phyloP scores from a whole-genome alignment of 164 flowering plant species.

The Piper longum region DNA sequence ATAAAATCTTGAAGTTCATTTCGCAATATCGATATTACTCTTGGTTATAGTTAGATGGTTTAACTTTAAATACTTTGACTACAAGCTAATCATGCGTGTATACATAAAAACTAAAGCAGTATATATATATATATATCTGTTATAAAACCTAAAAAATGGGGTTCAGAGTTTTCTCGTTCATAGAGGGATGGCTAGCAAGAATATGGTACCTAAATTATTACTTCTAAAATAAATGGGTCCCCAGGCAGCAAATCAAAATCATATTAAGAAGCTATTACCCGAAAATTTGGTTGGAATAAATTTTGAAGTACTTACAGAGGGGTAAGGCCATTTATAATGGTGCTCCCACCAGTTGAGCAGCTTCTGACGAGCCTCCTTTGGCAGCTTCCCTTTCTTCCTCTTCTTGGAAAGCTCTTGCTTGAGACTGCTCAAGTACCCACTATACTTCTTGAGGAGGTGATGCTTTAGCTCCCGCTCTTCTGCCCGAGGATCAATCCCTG shows the following conservation, averaged over 20 bases:
- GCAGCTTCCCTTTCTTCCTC: slow-evolving; percentile 80
- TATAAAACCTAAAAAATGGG: background rate
- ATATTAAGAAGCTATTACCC: background rate
- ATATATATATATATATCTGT: too few species aligned
- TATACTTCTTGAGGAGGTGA: slow-evolving; percentile 67
- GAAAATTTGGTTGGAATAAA: background rate
- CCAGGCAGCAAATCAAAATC: background rate
- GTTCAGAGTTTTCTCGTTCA: too few species aligned
- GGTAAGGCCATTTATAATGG: slow-evolving; percentile 93
- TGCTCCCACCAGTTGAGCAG: slow-evolving; percentile 84
- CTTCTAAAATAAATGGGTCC: too few species aligned
- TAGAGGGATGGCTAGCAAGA: too few species aligned
- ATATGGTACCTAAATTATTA: too few species aligned
- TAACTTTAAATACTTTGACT: too few species aligned
- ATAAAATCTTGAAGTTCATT: too few species aligned
- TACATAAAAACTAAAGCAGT: too few species aligned
- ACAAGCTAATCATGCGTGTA: too few species aligned
- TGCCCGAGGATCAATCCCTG: slow-evolving; percentile 71
- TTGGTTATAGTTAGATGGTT: too few species aligned
- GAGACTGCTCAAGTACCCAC: slow-evolving; percentile 79
- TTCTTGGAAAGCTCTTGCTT: slow-evolving; percentile 91
- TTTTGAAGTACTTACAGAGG: slow-evolving; percentile 36
- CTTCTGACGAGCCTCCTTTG: slow-evolving; percentile 86
- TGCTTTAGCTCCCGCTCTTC: slow-evolving; percentile 78
- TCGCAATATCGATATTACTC: too few species aligned